Percentiles rank a stretch among this genome's conserved stretches.
Evolutionary conservation across 495 filamentous ascomycete species (phyloP).

Genomic region (Tuber calosporum): DNA sequence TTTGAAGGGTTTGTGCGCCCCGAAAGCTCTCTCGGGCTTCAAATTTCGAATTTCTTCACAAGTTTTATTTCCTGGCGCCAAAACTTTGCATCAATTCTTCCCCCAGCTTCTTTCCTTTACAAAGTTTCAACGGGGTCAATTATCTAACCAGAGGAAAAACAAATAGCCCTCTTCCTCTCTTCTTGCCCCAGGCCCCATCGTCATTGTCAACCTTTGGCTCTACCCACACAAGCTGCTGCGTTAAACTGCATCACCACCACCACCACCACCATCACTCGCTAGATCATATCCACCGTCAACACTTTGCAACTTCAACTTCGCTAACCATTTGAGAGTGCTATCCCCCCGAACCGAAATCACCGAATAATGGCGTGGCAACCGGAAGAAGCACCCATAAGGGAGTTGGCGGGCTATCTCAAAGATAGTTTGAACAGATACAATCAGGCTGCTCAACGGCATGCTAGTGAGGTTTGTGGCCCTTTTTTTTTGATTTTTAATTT

Average conservation of each 20-base stretch:
- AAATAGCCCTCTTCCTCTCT: conserved; percentile 5
- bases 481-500: not conserved
- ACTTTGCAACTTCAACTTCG: conserved; percentile 11
- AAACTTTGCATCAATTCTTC: conserved; percentile 1
- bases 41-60: not conserved
- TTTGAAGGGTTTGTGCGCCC: conserved; percentile 37
- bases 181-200: conserved; percentile 13
- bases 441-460: conserved; percentile 70
- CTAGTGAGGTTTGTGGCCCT: conserved; percentile 56
- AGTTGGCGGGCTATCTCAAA: conserved; percentile 79
- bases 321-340: conserved; percentile 2
- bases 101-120: not conserved
- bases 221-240: conserved; percentile 13
- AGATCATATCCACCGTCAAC: conserved; percentile 6
- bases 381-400: conserved; percentile 71
- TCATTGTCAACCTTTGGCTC: conserved; percentile 16
- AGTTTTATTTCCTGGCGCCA: not conserved
- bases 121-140: not conserved
- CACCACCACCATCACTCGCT: conserved; percentile 17
- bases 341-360: conserved; percentile 17
- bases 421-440: conserved; percentile 76
- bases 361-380: conserved; percentile 84
- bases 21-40: conserved; percentile 5
- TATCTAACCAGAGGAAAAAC: not conserved
- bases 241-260: conserved; percentile 10